Base-by-base conservation (phyloP, 768 basidiomycete genomes). In the Fomitopsis pulvina region DNA sequence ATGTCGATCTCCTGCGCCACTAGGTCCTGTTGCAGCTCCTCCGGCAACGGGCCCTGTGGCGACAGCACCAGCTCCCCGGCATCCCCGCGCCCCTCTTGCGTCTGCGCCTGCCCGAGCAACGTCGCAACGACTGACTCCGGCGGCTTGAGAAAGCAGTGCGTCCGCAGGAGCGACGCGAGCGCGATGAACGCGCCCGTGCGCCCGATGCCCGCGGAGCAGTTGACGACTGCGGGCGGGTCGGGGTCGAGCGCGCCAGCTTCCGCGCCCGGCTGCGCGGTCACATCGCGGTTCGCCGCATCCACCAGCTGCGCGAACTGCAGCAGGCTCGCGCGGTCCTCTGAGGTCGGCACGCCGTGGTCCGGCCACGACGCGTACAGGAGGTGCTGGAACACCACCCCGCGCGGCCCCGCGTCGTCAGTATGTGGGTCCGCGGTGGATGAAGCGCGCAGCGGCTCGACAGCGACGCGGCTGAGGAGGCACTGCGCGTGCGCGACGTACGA, bases 201-300 rank as follows among this genome's bases (percentile, higher is more conserved):
- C 2, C 92, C 92, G 51, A 93, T 75, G 3, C 92, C 92, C 1
- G 92, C 92, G 24, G 89, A 92, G 61, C 92, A 94, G 53, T 87
- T 80, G 26, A 89, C 76, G 58, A 93, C 77, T 54, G 87, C 76
- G 0, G 89, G 89, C n/a, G 86, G 85, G 54, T 85, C 82, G 12
- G 76, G 69, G 56, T 83, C 77, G 26, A 58, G 60, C 20, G 60
- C 9, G 54, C 45, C 54, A 49, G 48, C 26, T 27, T 48, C 48
- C 18, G 14, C 18, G 16, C 66, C 54, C 18, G 67, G 51, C 48
- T 66, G 62, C 9, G 66, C 55, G 22, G 59, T 57, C 11, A 70
- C 56, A 53, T 78, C 73, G 52, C 74, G 76, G 65, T 90, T 90
- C 39, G 72, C 67, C 6, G 58, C 60, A 56, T 88, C 83, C 22